A percentile compares a stretch with the other conserved stretches of the same genome.
These are phyloP conservation scores for Cochlearia excelsa DNA, from an alignment of 345 rosid species.

Conservation along the genomic window DNA sequence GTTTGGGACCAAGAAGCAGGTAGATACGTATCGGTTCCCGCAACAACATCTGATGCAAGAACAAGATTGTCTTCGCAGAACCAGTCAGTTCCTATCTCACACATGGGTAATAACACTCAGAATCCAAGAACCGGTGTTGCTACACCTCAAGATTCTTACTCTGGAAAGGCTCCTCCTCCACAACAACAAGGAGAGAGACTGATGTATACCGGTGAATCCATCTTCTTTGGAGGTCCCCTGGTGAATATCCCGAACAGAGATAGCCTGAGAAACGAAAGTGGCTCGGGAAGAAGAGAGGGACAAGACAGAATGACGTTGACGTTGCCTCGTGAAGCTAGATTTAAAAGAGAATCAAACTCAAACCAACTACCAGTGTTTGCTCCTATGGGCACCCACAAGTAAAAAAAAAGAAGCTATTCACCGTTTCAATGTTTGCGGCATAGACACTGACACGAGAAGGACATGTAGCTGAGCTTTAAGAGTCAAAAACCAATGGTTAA, in stretches of 20 bases:
- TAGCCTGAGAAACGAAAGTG: conserved; percentile 50
- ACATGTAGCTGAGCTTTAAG: no score
- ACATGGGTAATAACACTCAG: neutral
- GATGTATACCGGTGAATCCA: conserved; percentile 83
- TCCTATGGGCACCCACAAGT: conserved; percentile 28
- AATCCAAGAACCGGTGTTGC: conserved; percentile 39
- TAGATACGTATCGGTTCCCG: conserved; percentile 81
- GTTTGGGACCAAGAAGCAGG: conserved; percentile 97
- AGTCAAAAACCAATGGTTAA: no score
- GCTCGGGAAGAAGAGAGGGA: conserved; percentile 47
- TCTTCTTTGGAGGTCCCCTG: conserved; percentile 95
- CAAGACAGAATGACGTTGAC: conserved; percentile 57
- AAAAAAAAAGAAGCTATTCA: no score
- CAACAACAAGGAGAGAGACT: conserved; percentile 68
- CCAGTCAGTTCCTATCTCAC: no score
- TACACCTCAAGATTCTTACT: conserved; percentile 52
- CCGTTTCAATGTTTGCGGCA: no score
- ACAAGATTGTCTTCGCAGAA: conserved; percentile 40
- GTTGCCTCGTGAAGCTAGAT: conserved; percentile 77
- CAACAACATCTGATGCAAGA: conserved; percentile 64
- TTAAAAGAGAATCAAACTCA: conserved; percentile 76
- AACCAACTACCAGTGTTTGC: conserved; percentile 93
- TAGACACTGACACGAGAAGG: no score
- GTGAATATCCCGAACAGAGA: conserved; percentile 63
- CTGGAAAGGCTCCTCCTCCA: conserved; percentile 38